These are phyloP conservation scores for Eutypella sp. DNA, from an alignment of 2,329 filamentous ascomycete species.

Conservation along the genomic window DNA sequence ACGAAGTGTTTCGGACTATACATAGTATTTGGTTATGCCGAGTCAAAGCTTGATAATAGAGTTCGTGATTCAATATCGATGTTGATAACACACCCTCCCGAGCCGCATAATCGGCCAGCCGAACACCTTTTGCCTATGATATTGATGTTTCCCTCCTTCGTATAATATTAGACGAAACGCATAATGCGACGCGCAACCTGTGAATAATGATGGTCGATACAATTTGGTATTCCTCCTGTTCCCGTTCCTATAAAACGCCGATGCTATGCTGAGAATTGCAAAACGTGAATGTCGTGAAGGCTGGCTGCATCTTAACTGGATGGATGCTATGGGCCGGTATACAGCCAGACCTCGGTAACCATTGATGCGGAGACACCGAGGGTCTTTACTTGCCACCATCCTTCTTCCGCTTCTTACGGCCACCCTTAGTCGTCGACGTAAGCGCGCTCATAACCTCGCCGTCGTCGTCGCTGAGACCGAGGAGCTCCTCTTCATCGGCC, in stretches of 20 bases:
- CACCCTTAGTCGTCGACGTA: slow-evolving; percentile 17
- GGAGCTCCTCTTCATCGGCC: slow-evolving; percentile 29
- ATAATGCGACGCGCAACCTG: slow-evolving; percentile 5
- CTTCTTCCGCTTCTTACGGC: slow-evolving; percentile 22
- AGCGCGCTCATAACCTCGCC: slow-evolving; percentile 14
- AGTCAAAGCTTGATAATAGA: too few relatives aligned
- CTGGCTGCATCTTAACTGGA: background rate
- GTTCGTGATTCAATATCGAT: too few relatives aligned
- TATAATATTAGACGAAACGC: background rate
- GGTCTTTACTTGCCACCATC: slow-evolving; percentile 9
- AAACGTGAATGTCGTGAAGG: slow-evolving; percentile 2
- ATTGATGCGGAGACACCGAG: background rate
- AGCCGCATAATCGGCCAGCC: too few relatives aligned
- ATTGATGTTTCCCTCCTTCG: too few relatives aligned
- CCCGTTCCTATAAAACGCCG: slow-evolving; percentile 21
- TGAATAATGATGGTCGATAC: slow-evolving; percentile 19
- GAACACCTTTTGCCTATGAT: too few relatives aligned
- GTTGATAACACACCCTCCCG: too few relatives aligned
- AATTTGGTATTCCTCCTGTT: slow-evolving; percentile 18
- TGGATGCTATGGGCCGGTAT: background rate
- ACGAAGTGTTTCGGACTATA: too few relatives aligned
- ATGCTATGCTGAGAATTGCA: slow-evolving; percentile 20
- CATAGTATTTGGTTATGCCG: too few relatives aligned
- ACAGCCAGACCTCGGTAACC: background rate
- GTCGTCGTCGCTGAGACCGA: slow-evolving; percentile 33